A percentile compares a stretch with the other conserved stretches of the same genome.
Conservation (phyloP, 257 asterid genomes). For the Euphrasia confusa region DNA sequence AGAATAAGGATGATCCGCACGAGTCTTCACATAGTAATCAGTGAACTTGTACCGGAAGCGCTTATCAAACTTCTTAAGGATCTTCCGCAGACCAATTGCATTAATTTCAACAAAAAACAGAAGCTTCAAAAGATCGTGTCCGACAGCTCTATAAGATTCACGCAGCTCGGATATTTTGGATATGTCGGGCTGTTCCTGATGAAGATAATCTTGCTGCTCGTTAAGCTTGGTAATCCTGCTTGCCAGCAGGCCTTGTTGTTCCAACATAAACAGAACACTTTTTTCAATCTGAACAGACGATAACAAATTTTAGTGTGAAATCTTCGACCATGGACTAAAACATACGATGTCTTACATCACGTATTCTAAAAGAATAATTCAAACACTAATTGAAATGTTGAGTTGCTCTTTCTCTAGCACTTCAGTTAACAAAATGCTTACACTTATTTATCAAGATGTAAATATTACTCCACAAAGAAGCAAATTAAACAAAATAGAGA, state of each 20-base stretch:
- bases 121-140: conserved; percentile 84
- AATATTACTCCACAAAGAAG: background rate
- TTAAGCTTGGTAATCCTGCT: conserved; percentile 69
- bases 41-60: conserved; percentile 87
- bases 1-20: conserved; percentile 72
- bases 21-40: conserved; percentile 89
- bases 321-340: background rate
- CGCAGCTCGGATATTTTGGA: conserved; percentile 69
- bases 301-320: background rate
- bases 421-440: background rate
- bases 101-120: conserved; percentile 82
- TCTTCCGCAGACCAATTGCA: conserved; percentile 87
- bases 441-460: background rate
- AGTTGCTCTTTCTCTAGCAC: background rate
- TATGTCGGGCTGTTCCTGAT: conserved; percentile 75
- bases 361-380: background rate
- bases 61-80: conserved; percentile 95
- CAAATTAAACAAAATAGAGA: no score
- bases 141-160: conserved; percentile 80
- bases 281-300: conserved; percentile 69
- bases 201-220: conserved; percentile 59
- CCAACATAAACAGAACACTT: conserved; percentile 83
- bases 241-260: conserved; percentile 87
- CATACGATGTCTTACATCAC: background rate
- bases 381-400: background rate